A percentile compares a stretch with the other conserved stretches of the same genome.
These are phyloP conservation scores for Casuarina glauca DNA, from an alignment of 306 rosid genomes.

Conservation along the genomic window DNA sequence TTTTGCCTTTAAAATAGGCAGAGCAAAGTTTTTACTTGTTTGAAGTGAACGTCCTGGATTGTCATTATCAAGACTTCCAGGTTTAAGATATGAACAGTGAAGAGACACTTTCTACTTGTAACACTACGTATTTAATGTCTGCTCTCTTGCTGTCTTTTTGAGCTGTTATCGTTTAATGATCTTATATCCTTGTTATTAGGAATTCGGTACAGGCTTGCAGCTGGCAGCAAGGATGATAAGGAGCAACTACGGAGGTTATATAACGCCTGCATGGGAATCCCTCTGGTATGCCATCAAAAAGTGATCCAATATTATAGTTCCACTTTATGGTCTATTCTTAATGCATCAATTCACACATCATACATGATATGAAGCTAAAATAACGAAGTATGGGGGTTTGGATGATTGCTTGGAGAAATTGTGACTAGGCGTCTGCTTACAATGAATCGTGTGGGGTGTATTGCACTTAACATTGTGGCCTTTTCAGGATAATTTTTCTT, in stretches of 20 bases:
- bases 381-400: background rate
- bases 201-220: slow-evolving; percentile 11
- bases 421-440: background rate
- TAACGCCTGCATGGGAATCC: slow-evolving; percentile 9
- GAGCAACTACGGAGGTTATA: slow-evolving; percentile 13
- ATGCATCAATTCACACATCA: background rate
- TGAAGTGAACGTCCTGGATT: background rate
- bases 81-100: background rate
- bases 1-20: background rate
- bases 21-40: background rate
- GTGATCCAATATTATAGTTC: background rate
- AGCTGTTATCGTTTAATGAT: background rate
- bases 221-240: slow-evolving; percentile 11
- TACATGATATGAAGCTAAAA: background rate
- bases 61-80: background rate
- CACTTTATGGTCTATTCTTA: background rate
- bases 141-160: background rate
- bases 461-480: no score
- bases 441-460: background rate
- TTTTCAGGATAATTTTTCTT: background rate
- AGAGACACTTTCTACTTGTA: background rate
- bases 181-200: slow-evolving; percentile 8
- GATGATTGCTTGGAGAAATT: background rate
- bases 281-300: slow-evolving; percentile 11
- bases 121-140: background rate